Evolutionary conservation across 2,329 filamentous ascomycete genomes (phyloP).

Genomic region (Stemphylium lycopersici): DNA sequence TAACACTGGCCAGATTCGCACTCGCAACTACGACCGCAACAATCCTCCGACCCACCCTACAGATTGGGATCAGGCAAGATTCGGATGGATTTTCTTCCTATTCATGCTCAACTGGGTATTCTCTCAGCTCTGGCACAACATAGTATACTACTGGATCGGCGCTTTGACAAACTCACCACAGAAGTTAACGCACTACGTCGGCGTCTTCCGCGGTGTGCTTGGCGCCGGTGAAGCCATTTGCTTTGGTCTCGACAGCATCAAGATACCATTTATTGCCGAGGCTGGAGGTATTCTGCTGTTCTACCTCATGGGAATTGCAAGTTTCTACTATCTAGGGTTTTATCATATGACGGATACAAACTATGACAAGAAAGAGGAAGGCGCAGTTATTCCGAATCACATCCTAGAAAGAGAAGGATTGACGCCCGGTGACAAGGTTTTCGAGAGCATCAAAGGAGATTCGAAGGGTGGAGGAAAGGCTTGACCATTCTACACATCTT

Average conservation of each 20-base stretch:
- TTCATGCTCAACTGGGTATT: constrained; percentile 43
- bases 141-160: constrained; percentile 43
- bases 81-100: constrained; percentile 39
- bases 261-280: constrained; percentile 38
- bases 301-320: constrained; percentile 33
- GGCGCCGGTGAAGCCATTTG: constrained; percentile 41
- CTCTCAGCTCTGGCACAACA: constrained; percentile 42
- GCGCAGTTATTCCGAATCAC: constrained; percentile 37
- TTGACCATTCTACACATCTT: background rate
- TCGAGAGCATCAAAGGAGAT: constrained; percentile 2
- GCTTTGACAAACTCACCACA: constrained; percentile 40
- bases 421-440: constrained; percentile 21
- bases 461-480: background rate
- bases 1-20: constrained; percentile 29
- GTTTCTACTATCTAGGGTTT: constrained; percentile 38
- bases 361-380: constrained; percentile 34
- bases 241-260: constrained; percentile 40
- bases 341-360: constrained; percentile 41
- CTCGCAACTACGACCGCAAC: constrained; percentile 38
- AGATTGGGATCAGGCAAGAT: constrained; percentile 34
- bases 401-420: constrained; percentile 29
- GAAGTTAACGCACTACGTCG: constrained; percentile 41
- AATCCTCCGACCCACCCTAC: constrained; percentile 29
- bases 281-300: constrained; percentile 39
- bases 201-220: constrained; percentile 39